Evolutionary conservation across 2,329 filamentous ascomycete genomes (phyloP).

Genomic region (Bertia moriformis): DNA sequence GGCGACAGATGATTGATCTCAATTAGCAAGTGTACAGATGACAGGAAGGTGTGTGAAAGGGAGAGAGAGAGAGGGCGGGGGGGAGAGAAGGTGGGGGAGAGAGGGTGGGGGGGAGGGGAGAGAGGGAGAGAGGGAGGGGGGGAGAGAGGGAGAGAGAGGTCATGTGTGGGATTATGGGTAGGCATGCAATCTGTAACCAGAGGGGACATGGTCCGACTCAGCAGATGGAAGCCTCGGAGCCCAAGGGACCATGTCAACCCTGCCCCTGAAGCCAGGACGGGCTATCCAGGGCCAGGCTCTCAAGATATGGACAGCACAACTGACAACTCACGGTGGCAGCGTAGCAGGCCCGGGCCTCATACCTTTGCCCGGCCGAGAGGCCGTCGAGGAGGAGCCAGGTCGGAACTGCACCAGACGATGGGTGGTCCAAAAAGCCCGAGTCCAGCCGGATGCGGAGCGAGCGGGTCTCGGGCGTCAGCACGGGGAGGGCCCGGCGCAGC

Average conservation of each 20-base stretch:
- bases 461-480: constrained; percentile 41
- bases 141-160: too few relatives aligned
- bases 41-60: too few relatives aligned
- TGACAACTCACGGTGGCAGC: constrained; percentile 68
- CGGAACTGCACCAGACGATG: constrained; percentile 41
- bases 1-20: too few relatives aligned
- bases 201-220: constrained; percentile 4
- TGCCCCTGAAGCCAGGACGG: background rate
- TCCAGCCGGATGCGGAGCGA: constrained; percentile 49
- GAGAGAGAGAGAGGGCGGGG: too few relatives aligned
- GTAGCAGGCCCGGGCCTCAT: constrained; percentile 91
- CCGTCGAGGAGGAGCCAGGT: constrained; percentile 69
- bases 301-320: background rate
- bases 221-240: background rate
- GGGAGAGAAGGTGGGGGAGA: constrained; percentile 5
- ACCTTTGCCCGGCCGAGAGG: constrained; percentile 58
- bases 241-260: background rate
- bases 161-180: too few relatives aligned
- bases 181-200: too few relatives aligned
- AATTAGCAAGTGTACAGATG: too few relatives aligned
- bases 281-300: background rate
- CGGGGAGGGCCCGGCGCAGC: constrained; percentile 44
- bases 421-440: constrained; percentile 43
- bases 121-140: too few relatives aligned
- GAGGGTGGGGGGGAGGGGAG: too few relatives aligned